Evolutionary conservation across 2,329 filamentous ascomycete species (phyloP).

Genomic region (Cordyceps militaris): DNA sequence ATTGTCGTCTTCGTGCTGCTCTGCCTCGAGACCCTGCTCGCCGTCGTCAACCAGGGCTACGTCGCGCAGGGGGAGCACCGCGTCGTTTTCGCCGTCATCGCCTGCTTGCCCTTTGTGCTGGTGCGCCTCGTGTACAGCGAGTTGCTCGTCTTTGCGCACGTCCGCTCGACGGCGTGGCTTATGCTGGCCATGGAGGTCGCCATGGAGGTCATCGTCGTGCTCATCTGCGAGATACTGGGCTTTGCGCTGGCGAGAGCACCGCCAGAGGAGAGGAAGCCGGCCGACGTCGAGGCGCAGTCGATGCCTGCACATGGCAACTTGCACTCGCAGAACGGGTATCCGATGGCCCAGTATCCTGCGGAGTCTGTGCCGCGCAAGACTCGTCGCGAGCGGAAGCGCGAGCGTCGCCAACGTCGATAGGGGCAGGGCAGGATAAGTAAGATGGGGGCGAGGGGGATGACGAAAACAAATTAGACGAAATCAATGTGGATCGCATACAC

Average conservation of each 20-base stretch:
- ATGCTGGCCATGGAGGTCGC: conserved; percentile 27
- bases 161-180: conserved; percentile 23
- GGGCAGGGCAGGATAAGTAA: no score
- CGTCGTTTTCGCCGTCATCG: conserved; percentile 38
- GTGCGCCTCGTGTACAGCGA: conserved; percentile 27
- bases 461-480: neutral
- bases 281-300: neutral
- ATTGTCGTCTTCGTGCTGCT: conserved; percentile 33
- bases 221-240: conserved; percentile 25
- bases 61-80: conserved; percentile 46
- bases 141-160: conserved; percentile 22
- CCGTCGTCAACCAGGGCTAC: conserved; percentile 30
- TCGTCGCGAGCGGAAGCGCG: neutral
- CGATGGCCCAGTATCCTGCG: neutral
- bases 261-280: neutral
- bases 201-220: conserved; percentile 27
- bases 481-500: neutral
- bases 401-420: neutral
- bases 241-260: conserved; percentile 23
- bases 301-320: neutral
- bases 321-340: neutral
- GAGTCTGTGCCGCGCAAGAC: neutral
- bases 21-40: conserved; percentile 33
- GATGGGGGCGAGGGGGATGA: neutral
- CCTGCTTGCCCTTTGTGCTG: conserved; percentile 27